Evolutionary conservation across 345 rosid species (phyloP), one percentile per base, ranked within the genome.

Genomic region (rapeseed (Brassica napus)): DNA sequence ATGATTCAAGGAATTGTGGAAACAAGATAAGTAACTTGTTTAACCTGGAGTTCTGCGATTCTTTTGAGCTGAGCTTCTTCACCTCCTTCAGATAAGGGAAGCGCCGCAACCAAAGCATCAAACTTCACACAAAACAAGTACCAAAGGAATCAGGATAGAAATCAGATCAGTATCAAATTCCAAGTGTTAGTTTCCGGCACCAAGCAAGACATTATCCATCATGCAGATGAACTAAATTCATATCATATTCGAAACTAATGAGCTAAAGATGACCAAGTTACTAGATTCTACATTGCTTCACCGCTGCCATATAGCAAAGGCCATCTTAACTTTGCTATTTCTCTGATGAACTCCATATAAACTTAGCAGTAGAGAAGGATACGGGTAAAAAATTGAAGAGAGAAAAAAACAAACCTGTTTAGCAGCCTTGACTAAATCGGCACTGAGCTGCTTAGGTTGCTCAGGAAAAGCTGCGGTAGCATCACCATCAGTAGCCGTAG

Each of bases 91-190:
- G 92, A 73, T 78, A 94, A 82, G 14, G 99, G 99, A 76, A 95
- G 97, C 55, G 94, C 99, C 0, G 93, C 87, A 47, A 93, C 96
- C 84, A 95, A 86, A 37, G 91, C 96, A 87, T 91, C 98, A 83
- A 95, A 95, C 99, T 90, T 72, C 42, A 21, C n/a, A 35, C 52
- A 72, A n/a, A 39, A 63, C 65, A 63, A 59, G 68, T 16, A 54
- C 39, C 26, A 8, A 16, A 16, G 26, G 42, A 52, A 16, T 30
- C 32, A 71, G 23, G 28, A 18, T 12, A 57, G 61, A 18, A 18
- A 57, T 57, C 28, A 57, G 26, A 54, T 54, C 60, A 54, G 15
- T 15, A 54, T 49, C 6, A 28, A 28, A 28, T 28, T 18, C 21
- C 21, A 18, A 18, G 21, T 18, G 21, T 18, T 18, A 18, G 21